Evolutionary conservation across 176 grass and related monocot species (phyloP), one percentile per base, ranked within the genome.

Genomic region (Eragrostis curvula): DNA sequence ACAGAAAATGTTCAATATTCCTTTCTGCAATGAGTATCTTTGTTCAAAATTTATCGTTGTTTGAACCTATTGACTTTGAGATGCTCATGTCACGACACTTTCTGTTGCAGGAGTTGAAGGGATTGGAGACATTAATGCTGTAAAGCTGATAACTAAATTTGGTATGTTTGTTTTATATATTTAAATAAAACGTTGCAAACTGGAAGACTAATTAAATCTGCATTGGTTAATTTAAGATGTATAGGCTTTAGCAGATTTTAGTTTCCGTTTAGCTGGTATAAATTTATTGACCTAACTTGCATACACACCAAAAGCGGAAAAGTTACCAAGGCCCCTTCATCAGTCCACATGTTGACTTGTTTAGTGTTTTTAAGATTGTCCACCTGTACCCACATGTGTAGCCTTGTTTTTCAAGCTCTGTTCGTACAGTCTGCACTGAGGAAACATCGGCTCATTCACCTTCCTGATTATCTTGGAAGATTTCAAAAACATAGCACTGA

Each of bases 41-140:
- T 85, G 21, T 63, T 56, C 14, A 51, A 39, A 68, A 62, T 76
- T 75, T 88, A 27, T 50, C 53, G 70, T n/a, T 58, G 18, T 29
- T 50, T 18, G 3, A 59, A 25, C 25, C 71, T 81, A 45, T 70
- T 41, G 49, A 67, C 10, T 0, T 1, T 55, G 30, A 44, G 45
- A 44, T 75, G 59, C 61, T 57, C 71, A 29, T 70, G 16, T n/a
- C 44, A 25, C 68, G 57, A 21, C 39, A 50, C 44, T 72, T 73
- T 68, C 23, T 65, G 89, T 79, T 92, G 71, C 92, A 98, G 96
- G 96, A 87, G 88, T 98, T 82, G 92, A 95, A 41, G 96, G 92
- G 32, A 93, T 98, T 77, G 96, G 96, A 80, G 92, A 93, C 71
- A 64, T 95, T 75, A 93, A 86, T 91, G 96, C 92, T 25, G 53